phyloP scores from a whole-genome alignment of 257 asterid species.

The Salvia splendens region DNA sequence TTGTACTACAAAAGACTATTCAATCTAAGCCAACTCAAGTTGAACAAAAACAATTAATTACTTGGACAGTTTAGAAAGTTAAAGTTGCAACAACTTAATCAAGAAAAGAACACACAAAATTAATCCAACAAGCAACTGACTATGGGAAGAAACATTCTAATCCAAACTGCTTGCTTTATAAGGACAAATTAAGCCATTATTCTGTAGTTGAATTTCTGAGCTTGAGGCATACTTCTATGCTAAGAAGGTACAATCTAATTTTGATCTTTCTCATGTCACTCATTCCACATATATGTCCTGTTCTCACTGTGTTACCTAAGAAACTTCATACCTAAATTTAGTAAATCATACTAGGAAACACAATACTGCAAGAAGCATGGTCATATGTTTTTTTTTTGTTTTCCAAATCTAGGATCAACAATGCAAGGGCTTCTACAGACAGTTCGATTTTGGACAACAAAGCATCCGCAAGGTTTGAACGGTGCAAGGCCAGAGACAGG shows the following conservation, averaged over 20 bases:
- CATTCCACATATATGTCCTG: not conserved
- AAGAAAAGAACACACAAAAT: constrained; percentile 38
- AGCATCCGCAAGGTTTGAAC: too few species aligned
- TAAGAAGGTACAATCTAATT: constrained; percentile 27
- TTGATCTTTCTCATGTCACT: not conserved
- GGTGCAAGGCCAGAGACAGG: constrained; percentile 49
- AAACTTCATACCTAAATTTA: too few species aligned
- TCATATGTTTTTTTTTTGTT: not conserved
- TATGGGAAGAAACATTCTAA: not conserved
- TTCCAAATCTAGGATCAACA: constrained; percentile 22
- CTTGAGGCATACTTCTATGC: constrained; percentile 17
- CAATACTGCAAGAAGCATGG: not conserved
- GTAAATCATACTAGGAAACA: too few species aligned
- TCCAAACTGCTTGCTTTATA: not conserved
- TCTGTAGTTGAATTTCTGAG: not conserved
- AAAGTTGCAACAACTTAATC: constrained; percentile 7
- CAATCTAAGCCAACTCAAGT: too few species aligned
- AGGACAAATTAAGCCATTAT: not conserved
- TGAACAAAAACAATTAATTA: too few species aligned
- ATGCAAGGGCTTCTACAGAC: constrained; percentile 59
- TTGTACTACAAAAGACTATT: too few species aligned
- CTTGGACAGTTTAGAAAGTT: not conserved
- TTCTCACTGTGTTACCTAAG: not conserved
- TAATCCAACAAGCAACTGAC: constrained; percentile 28
- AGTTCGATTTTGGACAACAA: constrained; percentile 30